Base-by-base conservation (phyloP, 805 yeast species). In the Torulaspora maleeae region DNA sequence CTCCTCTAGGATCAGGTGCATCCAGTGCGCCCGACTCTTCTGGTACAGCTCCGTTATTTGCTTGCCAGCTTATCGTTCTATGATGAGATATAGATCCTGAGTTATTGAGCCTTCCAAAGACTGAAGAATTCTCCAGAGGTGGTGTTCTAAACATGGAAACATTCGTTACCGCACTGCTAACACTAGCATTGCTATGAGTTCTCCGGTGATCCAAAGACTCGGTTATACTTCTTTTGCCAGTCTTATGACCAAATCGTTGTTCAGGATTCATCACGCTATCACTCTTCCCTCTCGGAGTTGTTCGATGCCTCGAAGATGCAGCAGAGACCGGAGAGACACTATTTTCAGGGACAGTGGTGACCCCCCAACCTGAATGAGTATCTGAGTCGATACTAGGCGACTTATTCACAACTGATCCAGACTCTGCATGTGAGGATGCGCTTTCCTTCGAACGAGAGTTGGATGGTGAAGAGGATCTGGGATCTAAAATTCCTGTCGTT, bases 281-380 rank as follows among this genome's bases (percentile, higher is more conserved):
- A 49, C 67, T 63, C 38, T 52, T 54, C 30, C 64, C 66, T 45
- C 57, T 59, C 9, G 57, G 45, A 3, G 49, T 45, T 7, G 46
- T 46, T 17, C 45, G 43, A 37, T 44, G 45, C 27, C 38, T 39
- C 13, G 37, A 38, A 4, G 38, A 27, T 32, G 43, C 25, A 28
- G 33, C 33, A 3, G 51, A 36, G 20, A 42, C 32, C 5, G 47
- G 30, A 4, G 27, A 32, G 15, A 17, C 16, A n/a, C 38, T 16
- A 22, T 28, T 45, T 15, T 45, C 52, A 5, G 16, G 36, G 10
- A 22, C 19, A 17, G 55, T 29, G n/a, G 54, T 29, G 4, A 62
- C 66, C 28, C 68, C 68, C 68, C 68, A 63, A 12, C 68, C 68
- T 3, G 68, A 59, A 50, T 62, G 64, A 0, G 68, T 62, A 44